A percentile compares a stretch with the other conserved stretches of the same genome.
Evolutionary conservation across 495 filamentous ascomycete species (phyloP).

Genomic region (Xylaria sp.): DNA sequence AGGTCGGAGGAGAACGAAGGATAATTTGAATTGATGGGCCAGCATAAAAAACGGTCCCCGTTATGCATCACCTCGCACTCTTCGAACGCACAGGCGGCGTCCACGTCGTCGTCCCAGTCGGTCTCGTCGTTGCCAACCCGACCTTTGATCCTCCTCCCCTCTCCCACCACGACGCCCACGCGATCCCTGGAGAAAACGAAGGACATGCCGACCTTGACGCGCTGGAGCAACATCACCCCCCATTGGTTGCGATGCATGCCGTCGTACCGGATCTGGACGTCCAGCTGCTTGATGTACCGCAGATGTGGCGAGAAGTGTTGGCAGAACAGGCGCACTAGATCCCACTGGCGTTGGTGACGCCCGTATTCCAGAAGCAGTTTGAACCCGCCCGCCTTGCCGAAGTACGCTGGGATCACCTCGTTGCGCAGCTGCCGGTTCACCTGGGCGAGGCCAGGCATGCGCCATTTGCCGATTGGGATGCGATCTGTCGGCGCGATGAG

Average conservation of each 20-base stretch:
- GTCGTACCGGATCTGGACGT: background rate
- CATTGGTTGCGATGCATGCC: too few species aligned
- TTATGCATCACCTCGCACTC: background rate
- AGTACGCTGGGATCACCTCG: conserved; percentile 4
- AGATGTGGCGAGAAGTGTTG: background rate
- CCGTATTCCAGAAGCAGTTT: background rate
- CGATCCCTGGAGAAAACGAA: background rate
- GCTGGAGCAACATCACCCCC: too few species aligned
- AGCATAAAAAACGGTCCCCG: too few species aligned
- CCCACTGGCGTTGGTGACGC: too few species aligned
- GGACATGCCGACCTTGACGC: background rate
- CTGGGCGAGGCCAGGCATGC: background rate
- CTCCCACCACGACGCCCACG: too few species aligned
- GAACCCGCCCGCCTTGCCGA: background rate
- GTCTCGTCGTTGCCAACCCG: background rate
- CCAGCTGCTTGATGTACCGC: background rate
- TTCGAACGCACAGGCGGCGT: background rate
- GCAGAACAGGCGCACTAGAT: background rate
- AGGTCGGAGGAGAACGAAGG: background rate
- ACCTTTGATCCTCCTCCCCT: background rate
- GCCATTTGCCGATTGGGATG: background rate
- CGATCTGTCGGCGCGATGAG: background rate
- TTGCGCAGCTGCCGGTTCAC: background rate
- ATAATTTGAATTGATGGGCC: too few species aligned
- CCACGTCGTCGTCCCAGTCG: background rate